phyloP scores from a whole-genome alignment of 305 asterid species.

The Caryopteris hybrid region DNA sequence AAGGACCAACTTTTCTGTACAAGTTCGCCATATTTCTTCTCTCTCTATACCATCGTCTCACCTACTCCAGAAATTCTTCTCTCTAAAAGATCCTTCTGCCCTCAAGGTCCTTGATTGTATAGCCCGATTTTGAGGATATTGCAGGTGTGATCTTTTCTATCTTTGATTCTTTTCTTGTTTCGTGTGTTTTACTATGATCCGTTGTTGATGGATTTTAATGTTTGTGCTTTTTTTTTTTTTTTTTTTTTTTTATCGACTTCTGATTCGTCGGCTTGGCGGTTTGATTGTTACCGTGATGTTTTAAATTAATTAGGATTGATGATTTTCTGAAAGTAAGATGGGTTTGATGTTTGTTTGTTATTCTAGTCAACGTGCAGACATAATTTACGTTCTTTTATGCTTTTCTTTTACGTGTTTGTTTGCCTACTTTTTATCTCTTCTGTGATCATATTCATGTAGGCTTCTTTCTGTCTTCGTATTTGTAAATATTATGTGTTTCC shows the following conservation, averaged over 20 bases:
- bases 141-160: conserved; percentile 8
- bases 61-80: conserved; percentile 22
- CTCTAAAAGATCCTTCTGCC: conserved; percentile 20
- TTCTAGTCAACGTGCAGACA: conserved; percentile 4
- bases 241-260: conserved; percentile 1
- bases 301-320: conserved; percentile 1
- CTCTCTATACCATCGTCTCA: conserved; percentile 11
- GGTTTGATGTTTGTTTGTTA: conserved; percentile 8
- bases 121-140: conserved; percentile 10
- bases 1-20: conserved; percentile 19
- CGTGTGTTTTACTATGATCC: conserved; percentile 14
- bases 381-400: not conserved
- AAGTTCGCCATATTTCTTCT: not conserved
- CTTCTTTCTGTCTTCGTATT: not conserved
- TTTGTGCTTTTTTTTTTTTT: no score
- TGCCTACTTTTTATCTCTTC: not conserved
- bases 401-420: not conserved
- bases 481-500: not conserved
- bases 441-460: not conserved
- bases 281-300: no score
- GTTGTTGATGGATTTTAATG: not conserved
- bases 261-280: conserved; percentile 12
- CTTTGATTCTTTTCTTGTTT: not conserved
- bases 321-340: conserved; percentile 1
- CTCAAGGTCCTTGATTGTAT: conserved; percentile 21